A percentile compares a stretch with the other conserved stretches of the same genome.
These are phyloP conservation scores for Cryphonectria parasitica DNA, from an alignment of 2,329 filamentous ascomycete genomes.

Conservation along the genomic window DNA sequence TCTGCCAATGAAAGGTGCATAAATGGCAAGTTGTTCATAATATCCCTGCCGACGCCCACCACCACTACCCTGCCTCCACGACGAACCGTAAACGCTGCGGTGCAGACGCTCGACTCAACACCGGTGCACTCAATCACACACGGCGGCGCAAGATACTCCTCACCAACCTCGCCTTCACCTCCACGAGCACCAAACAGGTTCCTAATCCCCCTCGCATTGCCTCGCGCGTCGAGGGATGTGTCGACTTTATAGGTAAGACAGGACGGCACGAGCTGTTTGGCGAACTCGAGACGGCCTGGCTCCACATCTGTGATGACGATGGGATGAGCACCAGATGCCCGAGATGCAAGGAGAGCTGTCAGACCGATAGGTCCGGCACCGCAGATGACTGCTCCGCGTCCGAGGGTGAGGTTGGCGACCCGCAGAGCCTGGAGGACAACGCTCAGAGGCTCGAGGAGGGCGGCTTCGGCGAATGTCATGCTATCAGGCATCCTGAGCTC, in stretches of 20 bases:
- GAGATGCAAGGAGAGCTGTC: conserved; percentile 58
- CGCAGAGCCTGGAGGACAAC: conserved; percentile 66
- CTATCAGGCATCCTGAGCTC: conserved; percentile 52
- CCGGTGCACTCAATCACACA: conserved; percentile 69
- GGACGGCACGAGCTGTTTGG: conserved; percentile 58
- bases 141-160: conserved; percentile 61
- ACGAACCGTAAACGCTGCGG: conserved; percentile 59
- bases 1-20: conserved; percentile 68
- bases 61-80: conserved; percentile 65
- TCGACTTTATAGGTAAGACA: conserved; percentile 59
- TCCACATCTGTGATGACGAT: conserved; percentile 68
- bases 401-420: conserved; percentile 55
- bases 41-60: conserved; percentile 63
- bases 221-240: conserved; percentile 46
- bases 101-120: conserved; percentile 64
- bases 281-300: conserved; percentile 58
- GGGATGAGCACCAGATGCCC: conserved; percentile 65
- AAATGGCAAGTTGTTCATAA: conserved; percentile 69
- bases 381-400: conserved; percentile 59
- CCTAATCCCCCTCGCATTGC: conserved; percentile 56
- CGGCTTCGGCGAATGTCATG: conserved; percentile 61
- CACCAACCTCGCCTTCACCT: conserved; percentile 31
- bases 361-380: conserved; percentile 69
- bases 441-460: conserved; percentile 66
- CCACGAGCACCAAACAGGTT: conserved; percentile 51